phyloP scores from a whole-genome alignment of 1,284 basidiomycete genomes.

The Malassezia furfur region DNA sequence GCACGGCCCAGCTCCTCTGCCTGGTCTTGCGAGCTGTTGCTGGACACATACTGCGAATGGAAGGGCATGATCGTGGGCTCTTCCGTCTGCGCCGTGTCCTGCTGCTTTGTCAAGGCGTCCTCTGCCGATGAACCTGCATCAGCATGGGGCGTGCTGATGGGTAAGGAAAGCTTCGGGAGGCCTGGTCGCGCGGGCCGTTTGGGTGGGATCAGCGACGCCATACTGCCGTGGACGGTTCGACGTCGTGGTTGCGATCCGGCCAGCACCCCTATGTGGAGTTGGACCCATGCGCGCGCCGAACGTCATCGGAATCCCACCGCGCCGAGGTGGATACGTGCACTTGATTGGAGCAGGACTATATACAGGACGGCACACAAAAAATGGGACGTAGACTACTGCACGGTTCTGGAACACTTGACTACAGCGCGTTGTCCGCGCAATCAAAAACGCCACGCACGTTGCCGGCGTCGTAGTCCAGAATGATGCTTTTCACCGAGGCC shows the following conservation, averaged over 20 bases:
- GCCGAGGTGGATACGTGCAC: too few species aligned
- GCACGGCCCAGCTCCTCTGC: conserved; percentile 11
- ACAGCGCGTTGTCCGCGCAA: background rate
- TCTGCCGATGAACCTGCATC: background rate
- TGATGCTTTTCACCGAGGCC: background rate
- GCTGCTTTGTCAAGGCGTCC: background rate
- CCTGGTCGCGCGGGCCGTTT: conserved; percentile 32
- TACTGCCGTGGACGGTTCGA: background rate
- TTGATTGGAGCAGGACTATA: background rate
- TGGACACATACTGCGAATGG: background rate
- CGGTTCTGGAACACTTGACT: background rate
- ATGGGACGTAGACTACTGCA: background rate
- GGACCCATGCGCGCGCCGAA: too few species aligned
- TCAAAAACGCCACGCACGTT: conserved; percentile 2
- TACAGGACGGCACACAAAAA: background rate
- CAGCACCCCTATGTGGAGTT: background rate
- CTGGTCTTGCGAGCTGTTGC: background rate
- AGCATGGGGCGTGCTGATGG: conserved; percentile 1
- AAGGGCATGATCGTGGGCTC: conserved; percentile 17
- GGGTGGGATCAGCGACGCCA: conserved; percentile 42
- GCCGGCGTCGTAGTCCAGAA: background rate
- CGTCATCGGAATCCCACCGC: too few species aligned
- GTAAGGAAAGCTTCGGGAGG: conserved; percentile 42
- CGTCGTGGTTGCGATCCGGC: too few species aligned
- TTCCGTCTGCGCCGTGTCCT: background rate